Base-by-base conservation (phyloP, 768 basidiomycete species). In the Chalciporus sphaerocephalus region DNA sequence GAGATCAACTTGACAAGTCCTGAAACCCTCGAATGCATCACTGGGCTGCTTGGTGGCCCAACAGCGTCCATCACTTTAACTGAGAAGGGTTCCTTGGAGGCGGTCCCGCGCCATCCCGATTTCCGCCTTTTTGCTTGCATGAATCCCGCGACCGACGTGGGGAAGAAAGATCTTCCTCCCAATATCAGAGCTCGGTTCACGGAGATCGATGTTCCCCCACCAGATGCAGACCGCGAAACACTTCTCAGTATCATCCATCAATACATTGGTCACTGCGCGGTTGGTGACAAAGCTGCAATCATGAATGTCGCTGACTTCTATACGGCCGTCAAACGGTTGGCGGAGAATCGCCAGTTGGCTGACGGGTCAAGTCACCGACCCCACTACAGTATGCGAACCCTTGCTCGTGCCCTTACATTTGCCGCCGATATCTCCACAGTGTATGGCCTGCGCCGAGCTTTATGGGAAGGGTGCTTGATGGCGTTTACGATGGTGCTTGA, bases 61-160 rank as follows among this genome's bases (percentile, higher is more conserved):
- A 81, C 79, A 7, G 81, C 91, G 0, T 98, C 95, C 1, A 85
- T 99, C 54, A 90, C 92, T 0, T 71, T 99, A 46, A 92, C 92
- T 0, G 96, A 98, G 60, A 83, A 93, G 61, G 95, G 94, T 1
- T 86, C 91, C 9, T 67, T 97, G 43, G 90, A 93, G 55, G 87
- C 89, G 2, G 76, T 98, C 22, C 84, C 85, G 39, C 86, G 96
- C 0, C 96, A 99, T 63, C 83, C 92, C 15, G 86, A 95, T 57
- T 99, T 99, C 71, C 87, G 95, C 16, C 74, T 98, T 5, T 98
- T 98, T 58, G 93, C 93, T 4, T 99, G 96, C 64, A 99, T 99
- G 96, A 99, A 99, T 60, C 96, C 96, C 5, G 96, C 96, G 0
- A 99, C 94, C 4, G 96, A 99, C 56, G 88, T 97, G 12, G 96